Base-by-base conservation (phyloP, 805 yeast species). In the Torulaspora franciscae region DNA sequence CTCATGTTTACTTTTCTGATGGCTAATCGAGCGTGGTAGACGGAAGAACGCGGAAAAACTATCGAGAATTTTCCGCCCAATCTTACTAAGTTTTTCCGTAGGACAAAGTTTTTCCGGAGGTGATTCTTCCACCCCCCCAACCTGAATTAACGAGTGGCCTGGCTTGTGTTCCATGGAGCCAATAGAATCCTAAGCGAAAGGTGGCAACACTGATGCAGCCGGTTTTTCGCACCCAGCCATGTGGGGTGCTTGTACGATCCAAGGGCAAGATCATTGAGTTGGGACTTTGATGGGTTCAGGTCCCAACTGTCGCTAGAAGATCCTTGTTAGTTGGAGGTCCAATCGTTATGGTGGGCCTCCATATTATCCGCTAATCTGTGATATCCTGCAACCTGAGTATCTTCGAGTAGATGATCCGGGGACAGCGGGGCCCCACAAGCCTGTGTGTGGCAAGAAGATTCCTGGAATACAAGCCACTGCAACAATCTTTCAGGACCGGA, bases 341-440 rank as follows among this genome's bases (percentile, higher is more conserved):
- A 19, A 19, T 19, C 22, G 5, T 5, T 19, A 19, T 19, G 22
- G 5, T 4, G 22, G 5, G 22, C 5, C 5, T 19, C 22, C 22
- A 19, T 19, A 19, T 19, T 5, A 19, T 19, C 22, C 5, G 22
- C 22, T 19, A 19, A 19, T 19, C 22, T 19, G 22, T 19, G 22
- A 19, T 19, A 19, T 19, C 22, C 22, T 19, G 22, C 22, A 19
- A 14, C 19, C 7, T 39, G 42, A 39, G 42, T 32, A 41, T 23
- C 34, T 41, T 41, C 22, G n/a, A 7, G 22, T 19, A 19, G 22
- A 19, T 19, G 22, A 29, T 24, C 39, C 39, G 39, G 44, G 32
- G 39, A 14, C 29, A 23, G 39, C 22, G 39, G 40, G 39, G 40
- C 39, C 44, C 44, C 43, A 32, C 43, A 40, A 37, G 29, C 14